These are phyloP conservation scores for Hypoxylon sp. DNA, from an alignment of 2,329 filamentous ascomycete species.

Conservation along the genomic window DNA sequence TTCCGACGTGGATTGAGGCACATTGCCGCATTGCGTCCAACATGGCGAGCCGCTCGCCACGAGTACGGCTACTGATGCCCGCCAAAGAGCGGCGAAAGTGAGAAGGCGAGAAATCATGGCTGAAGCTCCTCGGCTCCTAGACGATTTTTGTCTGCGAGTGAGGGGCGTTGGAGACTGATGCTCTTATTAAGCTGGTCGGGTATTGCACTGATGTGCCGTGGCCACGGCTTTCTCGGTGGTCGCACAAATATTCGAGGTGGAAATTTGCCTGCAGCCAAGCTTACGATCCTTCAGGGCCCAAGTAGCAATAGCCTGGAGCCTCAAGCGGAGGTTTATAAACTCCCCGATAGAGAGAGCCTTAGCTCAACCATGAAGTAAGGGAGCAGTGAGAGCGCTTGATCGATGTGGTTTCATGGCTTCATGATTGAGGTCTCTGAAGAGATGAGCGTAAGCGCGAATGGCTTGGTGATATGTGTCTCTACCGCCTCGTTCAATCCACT, in stretches of 20 bases:
- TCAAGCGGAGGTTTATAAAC: conserved; percentile 35
- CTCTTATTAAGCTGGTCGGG: conserved; percentile 10
- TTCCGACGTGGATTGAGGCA: conserved; percentile 61
- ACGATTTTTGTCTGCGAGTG: conserved; percentile 9
- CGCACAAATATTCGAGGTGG: conserved; percentile 16
- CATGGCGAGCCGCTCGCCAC: conserved; percentile 66
- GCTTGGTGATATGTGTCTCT: conserved; percentile 39
- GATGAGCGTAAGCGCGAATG: conserved; percentile 41
- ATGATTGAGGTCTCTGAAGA: conserved; percentile 25
- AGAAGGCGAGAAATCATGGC: conserved; percentile 43
- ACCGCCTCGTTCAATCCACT: conserved; percentile 34
- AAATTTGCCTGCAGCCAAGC: conserved; percentile 34
- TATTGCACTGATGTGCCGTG: conserved; percentile 6
- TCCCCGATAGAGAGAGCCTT: conserved; percentile 9
- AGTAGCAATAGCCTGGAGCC: conserved; percentile 26
- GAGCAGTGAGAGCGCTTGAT: conserved; percentile 39
- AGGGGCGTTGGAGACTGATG: conserved; percentile 13
- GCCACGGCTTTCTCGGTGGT: conserved; percentile 11
- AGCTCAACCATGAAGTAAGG: conserved; percentile 39
- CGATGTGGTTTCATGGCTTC: conserved; percentile 29
- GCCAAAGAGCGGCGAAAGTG: conserved; percentile 41
- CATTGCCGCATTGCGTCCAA: conserved; percentile 67
- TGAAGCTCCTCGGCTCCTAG: conserved; percentile 16
- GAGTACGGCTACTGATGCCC: conserved; percentile 56
- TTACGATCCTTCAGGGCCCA: conserved; percentile 16